A percentile compares a stretch with the other conserved stretches of the same genome.
These are phyloP conservation scores for Xylariaceae sp. DNA, from an alignment of 2,329 filamentous ascomycete genomes.

Conservation along the genomic window DNA sequence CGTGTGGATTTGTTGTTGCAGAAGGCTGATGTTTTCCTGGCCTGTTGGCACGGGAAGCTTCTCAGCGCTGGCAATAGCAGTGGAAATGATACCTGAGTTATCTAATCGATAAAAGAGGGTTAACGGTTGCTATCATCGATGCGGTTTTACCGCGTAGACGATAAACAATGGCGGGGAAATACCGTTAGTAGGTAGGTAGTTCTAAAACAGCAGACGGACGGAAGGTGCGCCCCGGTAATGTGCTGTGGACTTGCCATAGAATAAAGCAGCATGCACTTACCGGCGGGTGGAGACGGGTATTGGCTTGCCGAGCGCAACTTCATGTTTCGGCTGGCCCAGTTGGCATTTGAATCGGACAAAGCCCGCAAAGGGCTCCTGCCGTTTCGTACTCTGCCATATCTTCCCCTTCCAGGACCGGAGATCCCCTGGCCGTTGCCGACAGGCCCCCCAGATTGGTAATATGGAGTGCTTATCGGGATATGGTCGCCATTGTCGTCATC, in stretches of 20 bases:
- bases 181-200: background rate
- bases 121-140: slow-evolving; percentile 13
- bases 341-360: slow-evolving; percentile 54
- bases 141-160: background rate
- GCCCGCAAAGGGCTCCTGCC: slow-evolving; percentile 60
- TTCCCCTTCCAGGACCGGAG: slow-evolving; percentile 78
- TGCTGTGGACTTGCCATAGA: background rate
- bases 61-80: slow-evolving; percentile 84
- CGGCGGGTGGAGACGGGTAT: slow-evolving; percentile 38
- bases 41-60: slow-evolving; percentile 60
- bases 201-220: background rate
- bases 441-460: slow-evolving; percentile 47
- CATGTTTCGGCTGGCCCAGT: slow-evolving; percentile 49
- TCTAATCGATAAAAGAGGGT: slow-evolving; percentile 39
- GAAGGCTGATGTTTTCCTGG: slow-evolving; percentile 73
- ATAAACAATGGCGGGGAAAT: background rate
- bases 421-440: slow-evolving; percentile 63
- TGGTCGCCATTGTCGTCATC: slow-evolving; percentile 36
- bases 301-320: slow-evolving; percentile 45
- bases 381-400: slow-evolving; percentile 66
- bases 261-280: slow-evolving; percentile 35
- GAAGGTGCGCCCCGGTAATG: background rate
- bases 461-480: slow-evolving; percentile 32
- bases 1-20: slow-evolving; percentile 63
- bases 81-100: slow-evolving; percentile 76